Evolutionary conservation across 2,329 filamentous ascomycete species (phyloP).

Genomic region (Fusarium nanum): DNA sequence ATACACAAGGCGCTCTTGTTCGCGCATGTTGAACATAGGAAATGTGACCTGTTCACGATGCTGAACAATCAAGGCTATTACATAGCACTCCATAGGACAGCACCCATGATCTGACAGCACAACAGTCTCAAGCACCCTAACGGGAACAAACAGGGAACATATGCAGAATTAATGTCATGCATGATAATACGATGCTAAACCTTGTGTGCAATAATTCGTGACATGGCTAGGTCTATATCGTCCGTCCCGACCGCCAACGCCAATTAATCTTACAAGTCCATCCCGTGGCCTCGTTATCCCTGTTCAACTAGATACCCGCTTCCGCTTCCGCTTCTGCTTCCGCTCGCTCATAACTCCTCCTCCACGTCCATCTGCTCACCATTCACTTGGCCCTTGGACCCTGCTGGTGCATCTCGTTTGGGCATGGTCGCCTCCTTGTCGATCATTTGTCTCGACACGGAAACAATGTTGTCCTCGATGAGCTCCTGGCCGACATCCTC

Average conservation of each 20-base stretch:
- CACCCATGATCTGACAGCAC: not conserved
- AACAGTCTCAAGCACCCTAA: not conserved
- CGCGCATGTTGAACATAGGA: not conserved
- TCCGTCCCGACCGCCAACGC: conserved; percentile 49
- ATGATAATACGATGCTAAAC: conserved; percentile 41
- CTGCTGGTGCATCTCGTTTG: conserved; percentile 67
- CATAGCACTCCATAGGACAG: conserved; percentile 7
- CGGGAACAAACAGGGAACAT: not conserved
- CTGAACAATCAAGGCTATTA: not conserved
- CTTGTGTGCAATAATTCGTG: conserved; percentile 40
- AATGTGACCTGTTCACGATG: conserved; percentile 16
- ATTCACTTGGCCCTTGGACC: conserved; percentile 62
- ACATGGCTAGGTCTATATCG: conserved; percentile 45
- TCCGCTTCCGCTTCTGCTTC: conserved; percentile 4
- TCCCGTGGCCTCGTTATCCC: conserved; percentile 39
- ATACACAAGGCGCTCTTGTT: conserved; percentile 2
- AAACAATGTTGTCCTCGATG: conserved; percentile 99
- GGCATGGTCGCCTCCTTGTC: conserved; percentile 98
- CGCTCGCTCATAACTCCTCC: conserved; percentile 59
- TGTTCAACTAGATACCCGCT: conserved; percentile 9
- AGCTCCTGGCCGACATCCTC: conserved; percentile 96
- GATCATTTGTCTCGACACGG: conserved; percentile 98
- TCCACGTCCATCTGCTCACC: conserved; percentile 78
- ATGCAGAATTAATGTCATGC: conserved; percentile 39
- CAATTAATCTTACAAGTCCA: conserved; percentile 50